Percentiles rank a stretch among this genome's conserved stretches.
Conservation (phyloP, 1,139 yeast species). For the Pichia sp. region DNA sequence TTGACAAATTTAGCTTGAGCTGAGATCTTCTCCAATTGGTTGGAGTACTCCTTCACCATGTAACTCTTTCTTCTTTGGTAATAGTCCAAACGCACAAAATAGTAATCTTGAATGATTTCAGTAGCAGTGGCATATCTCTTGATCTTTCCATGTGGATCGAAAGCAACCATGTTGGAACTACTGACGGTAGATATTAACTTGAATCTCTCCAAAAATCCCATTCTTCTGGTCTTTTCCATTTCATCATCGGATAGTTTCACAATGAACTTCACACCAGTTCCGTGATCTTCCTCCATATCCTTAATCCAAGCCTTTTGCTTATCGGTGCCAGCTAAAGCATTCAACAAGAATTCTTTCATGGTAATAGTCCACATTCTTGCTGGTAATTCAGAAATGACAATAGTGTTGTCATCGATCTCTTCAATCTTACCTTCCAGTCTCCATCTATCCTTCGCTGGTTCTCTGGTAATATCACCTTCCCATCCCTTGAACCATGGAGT, state of each 20-base stretch:
- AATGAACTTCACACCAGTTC: slow-evolving; percentile 70
- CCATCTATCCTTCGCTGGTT: slow-evolving; percentile 54
- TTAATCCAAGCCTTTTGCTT: slow-evolving; percentile 79
- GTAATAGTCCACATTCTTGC: slow-evolving; percentile 88
- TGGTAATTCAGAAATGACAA: slow-evolving; percentile 92
- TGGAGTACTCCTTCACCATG: slow-evolving; percentile 60
- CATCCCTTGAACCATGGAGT: slow-evolving; percentile 96
- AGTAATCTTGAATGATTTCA: slow-evolving; percentile 80
- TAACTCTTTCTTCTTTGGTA: slow-evolving; percentile 88
- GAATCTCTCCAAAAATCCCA: slow-evolving; percentile 80
- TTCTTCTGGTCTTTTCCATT: slow-evolving; percentile 67
- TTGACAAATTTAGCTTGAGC: slow-evolving; percentile 91
- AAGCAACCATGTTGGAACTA: slow-evolving; percentile 89
- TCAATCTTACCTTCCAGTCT: slow-evolving; percentile 75
- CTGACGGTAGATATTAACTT: slow-evolving; percentile 64
- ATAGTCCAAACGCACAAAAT: slow-evolving; percentile 76
- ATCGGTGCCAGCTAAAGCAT: slow-evolving; percentile 68
- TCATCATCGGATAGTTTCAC: slow-evolving; percentile 70
- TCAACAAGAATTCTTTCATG: slow-evolving; percentile 75
- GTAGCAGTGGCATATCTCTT: slow-evolving; percentile 69
- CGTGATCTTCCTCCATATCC: slow-evolving; percentile 93
- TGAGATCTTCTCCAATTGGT: slow-evolving; percentile 64
- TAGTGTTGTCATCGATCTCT: slow-evolving; percentile 68
- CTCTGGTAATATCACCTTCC: slow-evolving; percentile 71
- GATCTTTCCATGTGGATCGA: slow-evolving; percentile 87